Percentiles rank a stretch among this genome's conserved stretches.
Conservation (phyloP, 148 eudicot species). For the Tetragonia tetragonoides region DNA sequence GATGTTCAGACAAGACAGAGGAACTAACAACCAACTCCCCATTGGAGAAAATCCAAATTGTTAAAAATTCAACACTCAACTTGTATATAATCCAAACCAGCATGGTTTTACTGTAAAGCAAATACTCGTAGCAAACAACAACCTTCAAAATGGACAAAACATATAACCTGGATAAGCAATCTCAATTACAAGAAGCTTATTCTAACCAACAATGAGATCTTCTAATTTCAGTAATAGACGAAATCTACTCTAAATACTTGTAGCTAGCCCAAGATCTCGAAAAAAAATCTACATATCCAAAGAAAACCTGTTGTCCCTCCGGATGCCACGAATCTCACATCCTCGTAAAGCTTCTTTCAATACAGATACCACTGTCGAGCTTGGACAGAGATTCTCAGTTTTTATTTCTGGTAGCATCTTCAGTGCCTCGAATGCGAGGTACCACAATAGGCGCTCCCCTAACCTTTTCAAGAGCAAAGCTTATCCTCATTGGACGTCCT, state of each 20-base stretch:
- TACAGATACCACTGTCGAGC: neutral
- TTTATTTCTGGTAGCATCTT: slow-evolving; percentile 22
- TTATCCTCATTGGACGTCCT: slow-evolving; percentile 81
- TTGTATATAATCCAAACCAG: neutral
- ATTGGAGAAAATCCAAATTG: neutral
- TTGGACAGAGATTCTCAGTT: slow-evolving; percentile 1
- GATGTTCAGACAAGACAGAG: neutral
- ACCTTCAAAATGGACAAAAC: neutral
- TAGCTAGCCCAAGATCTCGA: slow-evolving; percentile 8
- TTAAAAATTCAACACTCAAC: too few species aligned
- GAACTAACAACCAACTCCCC: too few species aligned
- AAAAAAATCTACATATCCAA: neutral
- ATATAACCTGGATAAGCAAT: neutral
- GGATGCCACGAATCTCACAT: neutral
- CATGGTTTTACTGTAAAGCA: neutral
- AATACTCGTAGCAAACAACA: neutral
- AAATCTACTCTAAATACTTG: neutral
- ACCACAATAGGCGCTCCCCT: slow-evolving; percentile 70
- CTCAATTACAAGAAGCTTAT: neutral
- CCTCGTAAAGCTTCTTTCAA: neutral
- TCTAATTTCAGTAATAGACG: neutral
- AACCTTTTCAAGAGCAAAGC: slow-evolving; percentile 66
- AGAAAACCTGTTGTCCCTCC: neutral
- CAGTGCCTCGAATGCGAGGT: slow-evolving; percentile 50
- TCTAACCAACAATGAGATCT: neutral